Conservation (phyloP, 768 basidiomycete species). For the Hypholoma fasciculare region DNA sequence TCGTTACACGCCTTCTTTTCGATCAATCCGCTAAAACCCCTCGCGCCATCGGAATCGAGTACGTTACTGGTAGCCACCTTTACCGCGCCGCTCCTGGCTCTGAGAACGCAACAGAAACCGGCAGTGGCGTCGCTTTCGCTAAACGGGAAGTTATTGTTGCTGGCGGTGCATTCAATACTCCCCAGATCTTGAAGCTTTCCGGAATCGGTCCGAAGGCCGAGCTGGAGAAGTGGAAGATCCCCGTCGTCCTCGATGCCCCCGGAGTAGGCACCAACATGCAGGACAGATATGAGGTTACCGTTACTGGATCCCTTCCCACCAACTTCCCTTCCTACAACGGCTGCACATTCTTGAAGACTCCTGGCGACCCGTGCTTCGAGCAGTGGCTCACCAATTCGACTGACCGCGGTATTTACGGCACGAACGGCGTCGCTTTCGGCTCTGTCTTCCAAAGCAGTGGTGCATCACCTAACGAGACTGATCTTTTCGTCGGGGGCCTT, state of each 20-base stretch:
- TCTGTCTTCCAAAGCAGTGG: not conserved
- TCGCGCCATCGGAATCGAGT: not conserved
- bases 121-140: too few relatives aligned
- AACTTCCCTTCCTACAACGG: not conserved
- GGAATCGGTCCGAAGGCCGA: not conserved
- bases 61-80: not conserved
- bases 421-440: not conserved
- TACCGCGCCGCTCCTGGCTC: not conserved
- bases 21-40: not conserved
- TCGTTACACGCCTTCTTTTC: not conserved
- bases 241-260: not conserved
- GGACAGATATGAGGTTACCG: not conserved
- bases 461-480: not conserved
- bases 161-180: not conserved
- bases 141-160: not conserved
- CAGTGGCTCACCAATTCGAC: not conserved
- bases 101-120: not conserved
- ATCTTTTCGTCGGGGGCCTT: not conserved
- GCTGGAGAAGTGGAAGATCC: not conserved
- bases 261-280: not conserved
- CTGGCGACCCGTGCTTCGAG: not conserved
- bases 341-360: not conserved
- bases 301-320: not conserved
- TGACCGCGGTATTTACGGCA: not conserved
- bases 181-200: not conserved